Conservation (phyloP, 805 yeast species). For the Danielia oregonensis region DNA sequence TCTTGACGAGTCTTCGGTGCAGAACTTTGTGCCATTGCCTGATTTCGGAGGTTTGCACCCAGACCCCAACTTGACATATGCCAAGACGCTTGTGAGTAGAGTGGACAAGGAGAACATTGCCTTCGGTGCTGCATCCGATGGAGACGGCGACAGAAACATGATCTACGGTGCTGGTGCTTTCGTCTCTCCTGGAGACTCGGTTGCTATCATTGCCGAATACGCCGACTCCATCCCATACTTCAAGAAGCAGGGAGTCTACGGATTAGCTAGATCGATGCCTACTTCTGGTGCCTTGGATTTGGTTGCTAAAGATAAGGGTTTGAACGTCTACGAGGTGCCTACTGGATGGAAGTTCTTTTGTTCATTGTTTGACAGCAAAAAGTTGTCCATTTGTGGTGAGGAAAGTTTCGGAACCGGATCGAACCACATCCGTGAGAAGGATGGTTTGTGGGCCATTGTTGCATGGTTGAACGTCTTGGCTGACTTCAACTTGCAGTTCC, state of each 20-base stretch:
- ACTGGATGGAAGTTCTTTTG: constrained; percentile 99
- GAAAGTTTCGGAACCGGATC: constrained; percentile 98
- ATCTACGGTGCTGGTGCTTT: constrained; percentile 92
- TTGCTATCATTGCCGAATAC: constrained; percentile 94
- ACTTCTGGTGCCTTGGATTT: constrained; percentile 91
- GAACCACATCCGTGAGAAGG: constrained; percentile 95
- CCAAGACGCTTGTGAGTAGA: constrained; percentile 74
- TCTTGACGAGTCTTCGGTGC: constrained; percentile 63
- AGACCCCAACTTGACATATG: constrained; percentile 95
- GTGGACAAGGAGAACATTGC: constrained; percentile 83
- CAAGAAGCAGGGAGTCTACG: constrained; percentile 77
- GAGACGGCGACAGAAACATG: constrained; percentile 99
- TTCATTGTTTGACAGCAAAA: constrained; percentile 88
- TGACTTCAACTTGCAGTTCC: constrained; percentile 61
- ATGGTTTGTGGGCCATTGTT: constrained; percentile 95
- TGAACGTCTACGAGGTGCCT: constrained; percentile 88
- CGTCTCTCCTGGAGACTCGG: constrained; percentile 98
- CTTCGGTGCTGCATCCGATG: constrained; percentile 98
- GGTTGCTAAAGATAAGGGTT: constrained; percentile 75
- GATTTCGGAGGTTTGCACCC: constrained; percentile 98
- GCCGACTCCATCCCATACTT: constrained; percentile 90
- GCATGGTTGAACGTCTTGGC: constrained; percentile 98
- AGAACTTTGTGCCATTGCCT: constrained; percentile 74
- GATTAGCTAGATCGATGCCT: constrained; percentile 97
- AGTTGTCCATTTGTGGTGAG: constrained; percentile 95